Evolutionary conservation across 306 rosid genomes (phyloP), one percentile per base, ranked within the genome.

Genomic region (Prunus davidiana): DNA sequence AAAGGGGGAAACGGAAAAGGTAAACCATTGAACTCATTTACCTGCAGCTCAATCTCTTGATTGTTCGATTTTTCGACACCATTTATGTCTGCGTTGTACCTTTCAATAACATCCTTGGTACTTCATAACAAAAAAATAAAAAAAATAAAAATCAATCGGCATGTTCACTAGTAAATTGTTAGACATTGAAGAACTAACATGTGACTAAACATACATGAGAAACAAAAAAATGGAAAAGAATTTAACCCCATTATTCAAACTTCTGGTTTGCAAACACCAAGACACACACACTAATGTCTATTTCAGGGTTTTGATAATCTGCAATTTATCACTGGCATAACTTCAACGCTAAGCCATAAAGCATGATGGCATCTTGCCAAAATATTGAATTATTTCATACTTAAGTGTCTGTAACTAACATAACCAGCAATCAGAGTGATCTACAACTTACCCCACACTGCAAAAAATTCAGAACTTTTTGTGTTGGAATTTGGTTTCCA

Each of bases 31-130:
- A 11, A 49, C 12, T 45, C 1, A 18, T 51, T 67, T 79, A 85
- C 86, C 86, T 79, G 86, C 46, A 82, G 72, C n/a, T 73, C 84
- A 64, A 82, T 73, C 41, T 5, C 41, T 34, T 16, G 80, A 76
- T 3, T 79, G 80, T 16, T 73, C 77, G 20, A n/a, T 32, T 72
- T 45, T 54, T 76, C 74, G 18, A 41, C 41, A 47, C 52, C 71
- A 63, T 54, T 76, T 4, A 70, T 45, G 16, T 77, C 77, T 78
- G 28, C 5, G 24, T 63, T 28, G 50, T 79, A 81, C 74, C 85
- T 83, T 60, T 67, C 76, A 3, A 86, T 54, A 6, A 86, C 62
- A 32, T 83, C 89, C 68, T 72, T 63, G 69, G 54, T 65, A 18
- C 87, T 86, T 73, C 49, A 67, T 67, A 74, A 46, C 24, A 51